Conservation (phyloP, 2,329 filamentous ascomycete species). For the Colletotrichum chlorophyti region DNA sequence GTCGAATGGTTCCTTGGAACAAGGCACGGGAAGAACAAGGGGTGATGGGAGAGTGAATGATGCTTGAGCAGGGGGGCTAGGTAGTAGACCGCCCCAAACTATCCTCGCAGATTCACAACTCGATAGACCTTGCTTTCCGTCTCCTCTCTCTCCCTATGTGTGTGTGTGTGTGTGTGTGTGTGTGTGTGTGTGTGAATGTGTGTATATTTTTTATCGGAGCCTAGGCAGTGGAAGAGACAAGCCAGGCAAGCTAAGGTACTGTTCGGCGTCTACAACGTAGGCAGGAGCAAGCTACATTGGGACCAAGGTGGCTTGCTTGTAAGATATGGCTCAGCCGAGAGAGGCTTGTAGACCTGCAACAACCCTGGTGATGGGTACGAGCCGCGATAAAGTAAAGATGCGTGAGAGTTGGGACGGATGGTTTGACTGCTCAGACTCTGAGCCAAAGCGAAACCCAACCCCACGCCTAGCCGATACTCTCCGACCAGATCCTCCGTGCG, state of each 20-base stretch:
- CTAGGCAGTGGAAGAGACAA: background rate
- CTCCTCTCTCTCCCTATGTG: too few relatives aligned
- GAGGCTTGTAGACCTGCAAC: too few relatives aligned
- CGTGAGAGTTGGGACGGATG: background rate
- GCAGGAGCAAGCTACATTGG: constrained; percentile 6
- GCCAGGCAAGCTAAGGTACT: constrained; percentile 7
- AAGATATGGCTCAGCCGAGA: too few relatives aligned
- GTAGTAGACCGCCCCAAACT: constrained; percentile 27
- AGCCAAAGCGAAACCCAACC: constrained; percentile 23
- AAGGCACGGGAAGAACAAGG: constrained; percentile 9
- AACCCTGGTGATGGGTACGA: too few relatives aligned
- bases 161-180: too few relatives aligned
- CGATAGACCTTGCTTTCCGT: constrained; percentile 3
- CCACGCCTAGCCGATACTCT: constrained; percentile 21
- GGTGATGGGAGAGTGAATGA: constrained; percentile 1
- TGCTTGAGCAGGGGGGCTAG: constrained; percentile 23
- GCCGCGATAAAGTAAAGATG: too few relatives aligned
- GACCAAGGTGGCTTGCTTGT: background rate
- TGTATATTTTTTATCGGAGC: background rate
- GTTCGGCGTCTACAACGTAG: constrained; percentile 4
- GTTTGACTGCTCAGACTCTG: background rate
- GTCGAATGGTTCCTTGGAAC: constrained; percentile 15
- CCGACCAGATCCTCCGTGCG: constrained; percentile 23
- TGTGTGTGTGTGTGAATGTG: too few relatives aligned
- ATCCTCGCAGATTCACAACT: constrained; percentile 22